Evolutionary conservation across 805 yeast genomes (phyloP), one percentile per base, ranked within the genome.

Genomic region (Tetrapisispora pingtungensis): DNA sequence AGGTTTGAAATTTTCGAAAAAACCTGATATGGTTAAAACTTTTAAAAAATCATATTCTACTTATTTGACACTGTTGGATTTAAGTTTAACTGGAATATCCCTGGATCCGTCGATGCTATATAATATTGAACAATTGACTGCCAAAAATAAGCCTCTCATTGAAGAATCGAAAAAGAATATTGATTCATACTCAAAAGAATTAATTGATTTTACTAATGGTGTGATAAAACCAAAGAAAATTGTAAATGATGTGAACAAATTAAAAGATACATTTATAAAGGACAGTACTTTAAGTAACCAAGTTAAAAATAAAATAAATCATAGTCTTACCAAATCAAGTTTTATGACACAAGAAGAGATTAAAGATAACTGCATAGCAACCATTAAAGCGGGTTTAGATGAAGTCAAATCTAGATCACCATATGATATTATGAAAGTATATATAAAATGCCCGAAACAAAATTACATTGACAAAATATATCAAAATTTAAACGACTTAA

Each of bases 381-480:
- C 59, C 1, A 43, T 62, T 4, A 49, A 47, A 27, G 61, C 64
- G 1, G 50, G 62, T 2, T 50, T 46, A n/a, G 61, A 55, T 26
- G 40, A 47, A 12, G 52, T 58, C 19, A 56, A 54, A 42, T 45
- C 45, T 3, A 59, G 54, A 36, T 55, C 62, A 12, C 54, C 64
- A 2, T 57, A 60, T 30, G 61, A 62, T 42, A 62, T 64, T 17
- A 49, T 62, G 31, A 64, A 60, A 26, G 50, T 55, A 4, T 64
- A 61, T 41, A 50, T 64, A 10, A 59, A 53, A 42, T 57, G 59
- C 26, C 68, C 67, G 5, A 54, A 57, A n/a, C 58, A 54, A 36
- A 43, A 52, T 17, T 63, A 59, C 37, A 45, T 53, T 10, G 64
- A 59, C 36, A 42, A 54, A 33, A 41, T 54, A 17, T 57, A 50